Base-by-base conservation (phyloP, 2,329 filamentous ascomycete species). In the Ascosphaera apis region DNA sequence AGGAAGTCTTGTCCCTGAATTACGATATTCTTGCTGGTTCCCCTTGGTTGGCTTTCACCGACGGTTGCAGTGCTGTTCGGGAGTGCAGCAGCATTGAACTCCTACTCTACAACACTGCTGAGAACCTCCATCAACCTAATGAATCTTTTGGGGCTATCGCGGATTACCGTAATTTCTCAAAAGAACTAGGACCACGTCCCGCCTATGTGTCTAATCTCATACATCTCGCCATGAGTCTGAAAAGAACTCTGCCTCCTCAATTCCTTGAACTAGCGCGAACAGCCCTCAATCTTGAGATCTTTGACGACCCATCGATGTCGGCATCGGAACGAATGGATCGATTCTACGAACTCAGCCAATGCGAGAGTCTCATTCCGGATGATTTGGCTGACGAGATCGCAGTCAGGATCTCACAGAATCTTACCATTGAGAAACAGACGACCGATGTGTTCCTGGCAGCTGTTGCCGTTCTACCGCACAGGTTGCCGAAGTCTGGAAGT, bases 31-130 rank as follows among this genome's bases (percentile, higher is more conserved):
- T 69, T 34, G 65, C 67, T 7, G 73, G 76, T 35, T 67, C 84
- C 58, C 69, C 81, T 1, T 93, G 83, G 82, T 66, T 91, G 33
- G 65, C 91, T 3, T 76, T 82, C 46, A 73, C 84, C 1, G 84
- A 93, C 53, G 72, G 76, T 21, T 62, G 91, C 34, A 77, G 80
- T 3, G 72, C 78, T 2, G 66, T 95, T 36, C 67, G 86, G 41
- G 71, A 76, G 47, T 91, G 80, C 56, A 88, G 75, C 51, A 63
- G 67, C 34, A 59, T 86, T 12, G 88, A 98, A 53, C 60, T 72
- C 3, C 63, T 91, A 8, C 67, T 68, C 43, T 66, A 84, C 46
- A 93, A 91, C 45, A 55, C 64, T 1, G 50, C 58, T 1, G 48
- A 55, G 0, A 50, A 52, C 15, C 45, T 62, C 9, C 45, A 42